Base-by-base conservation (phyloP, 1,139 yeast species). In the Taphrina wiesneri region DNA sequence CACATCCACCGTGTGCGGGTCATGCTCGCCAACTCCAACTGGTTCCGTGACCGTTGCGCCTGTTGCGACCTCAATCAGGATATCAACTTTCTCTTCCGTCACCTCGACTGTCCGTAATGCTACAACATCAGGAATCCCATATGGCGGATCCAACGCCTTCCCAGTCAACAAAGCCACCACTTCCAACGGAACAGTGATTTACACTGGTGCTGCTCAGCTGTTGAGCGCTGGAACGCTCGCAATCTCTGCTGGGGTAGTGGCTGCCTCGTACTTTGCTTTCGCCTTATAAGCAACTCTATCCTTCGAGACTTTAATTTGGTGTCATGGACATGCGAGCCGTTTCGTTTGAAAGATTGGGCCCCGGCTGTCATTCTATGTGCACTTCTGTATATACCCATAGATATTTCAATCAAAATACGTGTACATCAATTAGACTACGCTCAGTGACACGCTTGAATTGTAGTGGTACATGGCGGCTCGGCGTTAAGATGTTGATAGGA, bases 251-350 rank as follows among this genome's bases (percentile, higher is more conserved):
- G 64, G 51, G 5, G 21, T 51, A 11, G 28, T 60, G 41, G 64
- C 64, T 23, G 64, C 64, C 17, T 60, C 57, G 15, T 59, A 32
- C 51, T 49, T 51, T 28, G 57, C 64, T 23, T 41, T 60, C 39
- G 41, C 47, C 13, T 39, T 60, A 7, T 60, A 32, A 51, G 54
- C 19, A 1, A 15, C 43, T 39, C 19, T 19, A 39, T n/a, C 6
- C 2, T 15, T 13, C n/a, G 43, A 19, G 15, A 15, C 17, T 39
- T n/a, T 15, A 19, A 39, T 6, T 19, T 39, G 43, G 34, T 6
- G 34, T 30, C 34, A 11, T 30, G 11, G 34, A 30, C 11, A n/a
- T n/a, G n/a, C n/a, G 34, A 30, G 11, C 34, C 34, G 11, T 6
- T 30, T 30, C 34, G 6, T 11, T 6, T 30, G 34, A 6, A 11